Evolutionary conservation across 2,329 filamentous ascomycete genomes (phyloP).

Genomic region (Phialophora macrospora): DNA sequence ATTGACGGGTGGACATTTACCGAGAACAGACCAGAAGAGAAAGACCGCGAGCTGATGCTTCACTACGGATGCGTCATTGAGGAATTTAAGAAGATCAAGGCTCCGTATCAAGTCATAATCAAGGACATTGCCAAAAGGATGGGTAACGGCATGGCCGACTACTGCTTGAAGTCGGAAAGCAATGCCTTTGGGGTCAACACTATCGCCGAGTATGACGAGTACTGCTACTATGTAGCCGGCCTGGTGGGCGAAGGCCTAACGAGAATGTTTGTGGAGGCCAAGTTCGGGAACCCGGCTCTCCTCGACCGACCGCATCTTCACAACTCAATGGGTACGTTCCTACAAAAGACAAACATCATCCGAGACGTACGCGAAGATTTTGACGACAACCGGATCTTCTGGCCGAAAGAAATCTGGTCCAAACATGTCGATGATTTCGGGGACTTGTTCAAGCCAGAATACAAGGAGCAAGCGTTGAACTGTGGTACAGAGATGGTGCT

Average conservation of each 20-base stretch:
- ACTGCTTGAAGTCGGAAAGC: slow-evolving; percentile 80
- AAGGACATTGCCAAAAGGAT: slow-evolving; percentile 91
- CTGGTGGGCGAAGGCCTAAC: slow-evolving; percentile 95
- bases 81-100: slow-evolving; percentile 88
- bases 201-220: slow-evolving; percentile 87
- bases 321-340: slow-evolving; percentile 95
- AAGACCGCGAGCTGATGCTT: slow-evolving; percentile 88
- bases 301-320: slow-evolving; percentile 78
- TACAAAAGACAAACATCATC: slow-evolving; percentile 99
- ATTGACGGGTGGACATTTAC: slow-evolving; percentile 88
- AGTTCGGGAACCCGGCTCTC: slow-evolving; percentile 84
- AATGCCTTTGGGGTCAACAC: slow-evolving; percentile 81
- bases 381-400: slow-evolving; percentile 86
- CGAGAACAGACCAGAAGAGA: slow-evolving; percentile 86
- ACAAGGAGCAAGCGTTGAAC: slow-evolving; percentile 76
- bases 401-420: slow-evolving; percentile 95
- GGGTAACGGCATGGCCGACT: slow-evolving; percentile 99
- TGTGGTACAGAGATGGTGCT: slow-evolving; percentile 94
- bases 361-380: slow-evolving; percentile 91
- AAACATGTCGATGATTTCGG: slow-evolving; percentile 90
- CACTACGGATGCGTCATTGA: slow-evolving; percentile 86
- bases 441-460: slow-evolving; percentile 82
- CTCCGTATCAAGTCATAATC: slow-evolving; percentile 82
- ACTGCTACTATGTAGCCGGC: slow-evolving; percentile 98
- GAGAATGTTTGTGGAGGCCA: slow-evolving; percentile 82